Conservation (phyloP, 345 rosid species). For the Erodium maritimum region DNA sequence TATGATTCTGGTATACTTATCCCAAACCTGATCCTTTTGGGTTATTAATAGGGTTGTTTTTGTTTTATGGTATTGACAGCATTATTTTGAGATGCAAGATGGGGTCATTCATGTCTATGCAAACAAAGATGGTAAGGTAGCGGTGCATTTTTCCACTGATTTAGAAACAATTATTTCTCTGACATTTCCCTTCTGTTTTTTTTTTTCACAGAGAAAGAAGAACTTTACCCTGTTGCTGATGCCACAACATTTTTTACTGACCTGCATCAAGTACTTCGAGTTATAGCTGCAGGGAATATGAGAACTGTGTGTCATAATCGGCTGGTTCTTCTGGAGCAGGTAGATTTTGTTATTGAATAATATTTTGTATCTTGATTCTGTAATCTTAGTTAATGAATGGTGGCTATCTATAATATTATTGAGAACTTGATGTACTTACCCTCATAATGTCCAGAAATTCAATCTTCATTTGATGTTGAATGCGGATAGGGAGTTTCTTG, state of each 20-base stretch:
- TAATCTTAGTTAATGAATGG: background rate
- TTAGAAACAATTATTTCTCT: background rate
- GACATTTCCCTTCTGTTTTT: constrained; percentile 2
- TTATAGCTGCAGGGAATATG: constrained; percentile 84
- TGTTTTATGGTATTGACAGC: constrained; percentile 37
- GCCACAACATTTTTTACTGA: constrained; percentile 91
- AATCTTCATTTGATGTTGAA: constrained; percentile 98
- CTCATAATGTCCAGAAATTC: constrained; percentile 55
- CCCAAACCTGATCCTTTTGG: background rate
- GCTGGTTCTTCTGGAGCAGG: constrained; percentile 91
- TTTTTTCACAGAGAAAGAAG: constrained; percentile 44
- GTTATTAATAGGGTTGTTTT: background rate
- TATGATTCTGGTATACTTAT: background rate
- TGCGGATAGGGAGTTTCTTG: constrained; percentile 92
- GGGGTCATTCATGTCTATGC: constrained; percentile 91
- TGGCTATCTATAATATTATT: background rate
- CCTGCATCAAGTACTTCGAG: constrained; percentile 72
- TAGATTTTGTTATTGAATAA: constrained; percentile 10
- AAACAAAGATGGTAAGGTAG: constrained; percentile 55
- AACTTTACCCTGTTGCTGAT: constrained; percentile 83
- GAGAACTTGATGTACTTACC: constrained; percentile 6
- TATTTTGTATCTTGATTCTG: constrained; percentile 1
- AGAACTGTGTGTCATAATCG: constrained; percentile 91
- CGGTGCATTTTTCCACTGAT: constrained; percentile 7
- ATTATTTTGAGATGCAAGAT: constrained; percentile 85